Conservation (phyloP, 495 filamentous ascomycete species). For the Clohesyomyces aquaticus region DNA sequence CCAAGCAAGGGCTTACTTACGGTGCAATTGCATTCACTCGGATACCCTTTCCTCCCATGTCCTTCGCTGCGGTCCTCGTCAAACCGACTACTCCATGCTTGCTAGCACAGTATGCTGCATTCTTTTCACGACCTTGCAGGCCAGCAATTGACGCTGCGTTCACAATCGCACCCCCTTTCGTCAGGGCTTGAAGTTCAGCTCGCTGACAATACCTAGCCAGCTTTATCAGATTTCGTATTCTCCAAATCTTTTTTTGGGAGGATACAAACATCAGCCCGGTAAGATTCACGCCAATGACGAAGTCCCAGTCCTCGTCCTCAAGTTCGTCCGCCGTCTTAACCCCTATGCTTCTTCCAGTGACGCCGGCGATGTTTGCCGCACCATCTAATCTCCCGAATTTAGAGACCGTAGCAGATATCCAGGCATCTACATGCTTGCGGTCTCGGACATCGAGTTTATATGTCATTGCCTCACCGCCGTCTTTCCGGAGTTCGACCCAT, state of each 20-base stretch:
- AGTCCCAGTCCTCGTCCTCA: slow-evolving; percentile 24
- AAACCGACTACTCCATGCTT: slow-evolving; percentile 33
- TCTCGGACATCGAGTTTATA: slow-evolving; percentile 14
- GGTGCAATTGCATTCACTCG: slow-evolving; percentile 31
- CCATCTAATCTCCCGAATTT: slow-evolving; percentile 26
- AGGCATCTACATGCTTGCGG: slow-evolving; percentile 19
- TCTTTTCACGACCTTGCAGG: slow-evolving; percentile 9
- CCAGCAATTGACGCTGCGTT: slow-evolving; percentile 18
- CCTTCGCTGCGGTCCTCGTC: slow-evolving; percentile 28
- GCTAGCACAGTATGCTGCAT: slow-evolving; percentile 16
- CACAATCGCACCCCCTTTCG: slow-evolving; percentile 29
- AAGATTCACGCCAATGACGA: slow-evolving; percentile 23
- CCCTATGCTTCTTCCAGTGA: slow-evolving; percentile 11
- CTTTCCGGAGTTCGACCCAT: not conserved
- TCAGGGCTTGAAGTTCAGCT: slow-evolving; percentile 19
- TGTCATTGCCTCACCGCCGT: slow-evolving; percentile 1
- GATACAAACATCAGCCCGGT: slow-evolving; percentile 24
- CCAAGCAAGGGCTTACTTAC: slow-evolving; percentile 13
- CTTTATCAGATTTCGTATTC: slow-evolving; percentile 16
- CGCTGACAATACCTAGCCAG: slow-evolving; percentile 33
- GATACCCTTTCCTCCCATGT: slow-evolving; percentile 21
- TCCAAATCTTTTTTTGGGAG: slow-evolving; percentile 25
- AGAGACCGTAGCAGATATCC: slow-evolving; percentile 16
- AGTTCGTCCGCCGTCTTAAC: slow-evolving; percentile 13
- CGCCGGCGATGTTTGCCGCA: slow-evolving; percentile 27